Evolutionary conservation across 2,329 filamentous ascomycete genomes (phyloP).

Genomic region (Cryoendolithus antarcticus): DNA sequence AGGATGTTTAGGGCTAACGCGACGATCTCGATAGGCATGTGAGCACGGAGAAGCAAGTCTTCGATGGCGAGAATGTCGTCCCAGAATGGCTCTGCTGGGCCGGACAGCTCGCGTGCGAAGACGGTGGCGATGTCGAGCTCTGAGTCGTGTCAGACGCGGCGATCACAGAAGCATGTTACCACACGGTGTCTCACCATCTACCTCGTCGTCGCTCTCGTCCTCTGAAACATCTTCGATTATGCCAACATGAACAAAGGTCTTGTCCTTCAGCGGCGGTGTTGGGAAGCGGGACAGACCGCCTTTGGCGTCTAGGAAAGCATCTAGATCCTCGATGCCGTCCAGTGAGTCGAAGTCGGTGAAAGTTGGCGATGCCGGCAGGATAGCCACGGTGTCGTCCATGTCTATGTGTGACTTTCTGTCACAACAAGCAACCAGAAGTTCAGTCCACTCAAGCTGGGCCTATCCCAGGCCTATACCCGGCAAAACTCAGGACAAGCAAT

Average conservation of each 20-base stretch:
- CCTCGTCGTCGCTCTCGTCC: conserved; percentile 6
- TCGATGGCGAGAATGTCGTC: conserved; percentile 10
- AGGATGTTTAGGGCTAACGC: conserved; percentile 20
- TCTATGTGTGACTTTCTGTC: background rate
- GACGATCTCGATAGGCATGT: conserved; percentile 17
- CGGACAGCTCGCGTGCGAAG: conserved; percentile 9
- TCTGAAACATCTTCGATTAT: conserved; percentile 8
- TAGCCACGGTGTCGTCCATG: conserved; percentile 4
- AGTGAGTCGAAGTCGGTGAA: conserved; percentile 21
- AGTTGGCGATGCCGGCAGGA: conserved; percentile 16
- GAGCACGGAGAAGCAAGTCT: conserved; percentile 14
- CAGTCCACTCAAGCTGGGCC: too few species aligned
- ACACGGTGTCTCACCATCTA: conserved; percentile 5
- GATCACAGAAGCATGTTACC: too few species aligned
- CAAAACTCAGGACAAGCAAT: too few species aligned
- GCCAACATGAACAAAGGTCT: background rate
- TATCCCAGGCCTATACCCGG: too few species aligned
- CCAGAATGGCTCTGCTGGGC: conserved; percentile 4
- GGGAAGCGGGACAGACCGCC: conserved; percentile 18
- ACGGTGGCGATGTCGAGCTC: conserved; percentile 11
- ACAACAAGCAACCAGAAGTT: too few species aligned
- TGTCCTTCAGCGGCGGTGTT: conserved; percentile 17
- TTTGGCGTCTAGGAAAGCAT: conserved; percentile 19
- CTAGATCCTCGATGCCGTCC: conserved; percentile 19
- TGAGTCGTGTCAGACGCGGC: conserved; percentile 3